phyloP scores from a whole-genome alignment of 2,329 filamentous ascomycete species.

The Endothia cerciana region DNA sequence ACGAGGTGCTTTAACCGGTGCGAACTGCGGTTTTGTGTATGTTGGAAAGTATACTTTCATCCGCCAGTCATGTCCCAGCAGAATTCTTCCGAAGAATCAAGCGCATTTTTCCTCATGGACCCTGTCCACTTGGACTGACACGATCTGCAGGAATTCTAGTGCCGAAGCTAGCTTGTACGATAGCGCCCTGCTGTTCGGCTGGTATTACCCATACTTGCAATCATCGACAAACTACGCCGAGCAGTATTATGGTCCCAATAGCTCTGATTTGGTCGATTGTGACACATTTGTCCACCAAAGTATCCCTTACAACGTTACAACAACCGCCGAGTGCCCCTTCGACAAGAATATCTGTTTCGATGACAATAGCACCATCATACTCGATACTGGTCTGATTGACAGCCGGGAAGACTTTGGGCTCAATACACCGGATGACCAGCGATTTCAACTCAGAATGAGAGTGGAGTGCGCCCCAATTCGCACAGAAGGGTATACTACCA shows the following conservation, averaged over 20 bases:
- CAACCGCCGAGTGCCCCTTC: neutral
- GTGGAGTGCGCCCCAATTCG: constrained; percentile 4
- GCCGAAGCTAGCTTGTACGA: neutral
- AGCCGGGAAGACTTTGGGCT: constrained; percentile 9
- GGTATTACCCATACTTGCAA: neutral
- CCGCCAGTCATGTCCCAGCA: no score
- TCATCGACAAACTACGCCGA: constrained; percentile 6
- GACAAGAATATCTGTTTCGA: neutral
- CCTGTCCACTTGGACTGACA: neutral
- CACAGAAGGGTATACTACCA: neutral
- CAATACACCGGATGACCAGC: constrained; percentile 5
- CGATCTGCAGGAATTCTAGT: neutral
- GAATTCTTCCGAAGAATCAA: neutral
- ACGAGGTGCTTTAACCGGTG: neutral
- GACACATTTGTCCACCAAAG: neutral
- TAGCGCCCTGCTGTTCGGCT: neutral
- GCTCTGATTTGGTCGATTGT: neutral
- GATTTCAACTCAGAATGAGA: constrained; percentile 6
- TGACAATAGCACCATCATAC: neutral
- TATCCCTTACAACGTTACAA: neutral
- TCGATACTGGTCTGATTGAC: constrained; percentile 6
- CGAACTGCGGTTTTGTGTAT: neutral
- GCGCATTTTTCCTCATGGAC: neutral
- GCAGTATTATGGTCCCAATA: constrained; percentile 1
- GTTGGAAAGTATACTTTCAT: neutral